Evolutionary conservation across 2,329 filamentous ascomycete species (phyloP), one percentile per base, ranked within the genome.

Genomic region (Penicillium sp.): DNA sequence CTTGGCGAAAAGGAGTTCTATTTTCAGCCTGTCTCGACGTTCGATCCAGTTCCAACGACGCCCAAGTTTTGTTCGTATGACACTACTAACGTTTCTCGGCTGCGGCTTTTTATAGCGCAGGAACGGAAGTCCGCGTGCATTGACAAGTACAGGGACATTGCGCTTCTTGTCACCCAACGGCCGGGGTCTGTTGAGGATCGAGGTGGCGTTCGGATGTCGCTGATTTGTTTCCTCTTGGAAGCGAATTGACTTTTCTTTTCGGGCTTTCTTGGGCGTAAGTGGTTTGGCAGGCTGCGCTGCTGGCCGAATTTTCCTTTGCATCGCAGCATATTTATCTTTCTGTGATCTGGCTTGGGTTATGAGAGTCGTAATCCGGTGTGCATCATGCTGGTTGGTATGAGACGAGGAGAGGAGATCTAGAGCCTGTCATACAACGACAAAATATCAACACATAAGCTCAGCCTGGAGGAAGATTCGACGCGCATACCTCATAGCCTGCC

Each of bases 51-150:
- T 69, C 66, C 70, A 70, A 21, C 76, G 71, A 21, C 64, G 70
- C 10, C 65, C 65, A 19, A 75, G 65, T 49, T 75, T 76, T 31
- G 61, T 65, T 45, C 69, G 68, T 52, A 79, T 65, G 2, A 76
- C 65, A 5, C 70, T 63, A 46, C 73, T 76, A 25, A 79, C 58
- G 50, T 69, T 71, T 57, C 66, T 69, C 9, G 77, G 76, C 50
- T 78, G 74, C 2, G 76, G 77, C 47, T 79, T 79, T 50, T 77
- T 76, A 50, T 78, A 76, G 48, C 76, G 73, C 46, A 79, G 62
- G 43, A 78, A 73, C 2, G 77, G 76, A 11, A 79, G 55, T 15
- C 75, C 75, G 8, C 75, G 71, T 13, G 76, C 76, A 61, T 70
- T 74, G 39, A 78, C 75, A 13, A 78, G 66, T 7, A 71, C 65